Evolutionary conservation across 495 filamentous ascomycete species (phyloP).

Genomic region (Elasticomyces elasticus): DNA sequence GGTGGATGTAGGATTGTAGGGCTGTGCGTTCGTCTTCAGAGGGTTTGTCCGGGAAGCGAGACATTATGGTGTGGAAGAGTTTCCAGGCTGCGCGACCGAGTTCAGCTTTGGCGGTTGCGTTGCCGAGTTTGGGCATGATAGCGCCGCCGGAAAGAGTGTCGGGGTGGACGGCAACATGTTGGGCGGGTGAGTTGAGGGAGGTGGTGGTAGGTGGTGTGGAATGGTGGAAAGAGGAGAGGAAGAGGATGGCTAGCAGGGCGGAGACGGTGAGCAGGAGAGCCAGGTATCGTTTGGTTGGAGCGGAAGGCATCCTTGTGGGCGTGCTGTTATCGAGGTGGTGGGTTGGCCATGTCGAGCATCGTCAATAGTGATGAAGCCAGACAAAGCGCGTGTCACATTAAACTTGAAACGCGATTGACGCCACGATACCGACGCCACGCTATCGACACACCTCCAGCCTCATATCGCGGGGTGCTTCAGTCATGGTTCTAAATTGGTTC

Average conservation of each 20-base stretch:
- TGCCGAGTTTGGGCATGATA: slow-evolving; percentile 82
- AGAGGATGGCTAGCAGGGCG: slow-evolving; percentile 16
- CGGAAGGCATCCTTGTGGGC: slow-evolving; percentile 10
- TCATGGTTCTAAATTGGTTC: too few relatives aligned
- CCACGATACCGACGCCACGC: too few relatives aligned
- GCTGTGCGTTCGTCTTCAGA: slow-evolving; percentile 74
- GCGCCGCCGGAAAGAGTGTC: slow-evolving; percentile 56
- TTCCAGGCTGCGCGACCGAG: slow-evolving; percentile 84
- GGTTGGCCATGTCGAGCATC: background rate
- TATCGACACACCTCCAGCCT: too few relatives aligned
- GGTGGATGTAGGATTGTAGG: slow-evolving; percentile 71
- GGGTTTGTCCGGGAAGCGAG: slow-evolving; percentile 80
- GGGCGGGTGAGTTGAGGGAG: background rate
- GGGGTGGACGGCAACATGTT: background rate
- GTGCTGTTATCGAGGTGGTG: background rate
- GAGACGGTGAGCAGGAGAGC: slow-evolving; percentile 14
- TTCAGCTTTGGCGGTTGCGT: slow-evolving; percentile 85
- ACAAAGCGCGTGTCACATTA: too few relatives aligned
- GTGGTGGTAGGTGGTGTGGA: background rate
- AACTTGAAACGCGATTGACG: too few relatives aligned
- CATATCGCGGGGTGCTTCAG: too few relatives aligned
- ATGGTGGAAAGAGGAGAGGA: slow-evolving; percentile 18
- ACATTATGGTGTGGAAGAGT: slow-evolving; percentile 90
- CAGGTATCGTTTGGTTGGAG: slow-evolving; percentile 3
- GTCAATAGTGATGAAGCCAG: too few relatives aligned